Evolutionary conservation across 208 protist species (phyloP).

Genomic region (Leishmania tropica): DNA sequence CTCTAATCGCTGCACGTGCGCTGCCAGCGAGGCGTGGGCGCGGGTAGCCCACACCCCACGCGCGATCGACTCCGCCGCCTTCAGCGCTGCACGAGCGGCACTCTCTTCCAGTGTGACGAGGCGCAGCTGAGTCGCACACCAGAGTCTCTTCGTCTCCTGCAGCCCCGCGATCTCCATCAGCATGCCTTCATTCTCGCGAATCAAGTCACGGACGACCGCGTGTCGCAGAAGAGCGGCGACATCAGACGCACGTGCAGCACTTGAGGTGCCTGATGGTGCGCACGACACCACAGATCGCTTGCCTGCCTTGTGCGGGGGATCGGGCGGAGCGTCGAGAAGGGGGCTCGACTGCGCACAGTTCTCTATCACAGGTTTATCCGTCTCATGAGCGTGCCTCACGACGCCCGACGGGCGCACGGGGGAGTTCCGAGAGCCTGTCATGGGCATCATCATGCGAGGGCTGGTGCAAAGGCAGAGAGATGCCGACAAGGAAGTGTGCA

Average conservation of each 20-base stretch:
- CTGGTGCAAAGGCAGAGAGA: neutral
- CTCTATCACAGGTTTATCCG: neutral
- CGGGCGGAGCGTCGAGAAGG: neutral
- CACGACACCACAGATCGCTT: neutral
- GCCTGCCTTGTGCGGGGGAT: neutral
- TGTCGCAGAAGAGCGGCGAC: slow-evolving; percentile 5
- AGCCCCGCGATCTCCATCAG: slow-evolving; percentile 40
- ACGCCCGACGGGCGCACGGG: neutral
- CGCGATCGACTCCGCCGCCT: slow-evolving; percentile 21
- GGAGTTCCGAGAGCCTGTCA: neutral
- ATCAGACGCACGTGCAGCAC: neutral
- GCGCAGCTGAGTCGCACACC: neutral
- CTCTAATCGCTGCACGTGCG: slow-evolving; percentile 14
- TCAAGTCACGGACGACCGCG: slow-evolving; percentile 51
- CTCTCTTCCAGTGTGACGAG: slow-evolving; percentile 7
- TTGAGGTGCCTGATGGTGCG: neutral
- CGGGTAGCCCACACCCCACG: slow-evolving; percentile 3
- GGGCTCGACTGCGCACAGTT: neutral
- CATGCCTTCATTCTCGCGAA: slow-evolving; percentile 59
- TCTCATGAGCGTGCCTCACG: neutral
- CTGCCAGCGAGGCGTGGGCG: slow-evolving; percentile 12
- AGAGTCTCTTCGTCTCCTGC: slow-evolving; percentile 1
- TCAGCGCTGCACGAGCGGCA: slow-evolving; percentile 17
- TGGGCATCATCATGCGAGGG: neutral
- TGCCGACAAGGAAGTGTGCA: neutral